Percentiles rank a stretch among this genome's conserved stretches.
Evolutionary conservation across 1,139 yeast genomes (phyloP).

Genomic region (Zygoascus hellenicus): DNA sequence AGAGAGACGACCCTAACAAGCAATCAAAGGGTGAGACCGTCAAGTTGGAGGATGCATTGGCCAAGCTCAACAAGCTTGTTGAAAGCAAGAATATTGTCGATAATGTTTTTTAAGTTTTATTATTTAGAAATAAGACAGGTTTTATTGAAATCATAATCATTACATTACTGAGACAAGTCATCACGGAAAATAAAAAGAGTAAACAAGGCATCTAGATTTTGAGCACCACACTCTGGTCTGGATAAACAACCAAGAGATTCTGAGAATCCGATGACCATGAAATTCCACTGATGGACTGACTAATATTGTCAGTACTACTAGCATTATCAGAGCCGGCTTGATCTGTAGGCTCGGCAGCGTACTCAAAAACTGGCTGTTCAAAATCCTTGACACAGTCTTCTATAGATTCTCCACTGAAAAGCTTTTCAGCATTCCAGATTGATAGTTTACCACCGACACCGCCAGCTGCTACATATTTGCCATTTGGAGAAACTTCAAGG

Average conservation of each 20-base stretch:
- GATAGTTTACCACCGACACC: conserved; percentile 55
- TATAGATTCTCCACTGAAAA: conserved; percentile 3
- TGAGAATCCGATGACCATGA: conserved; percentile 26
- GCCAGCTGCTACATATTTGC: conserved; percentile 51
- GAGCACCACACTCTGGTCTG: conserved; percentile 9
- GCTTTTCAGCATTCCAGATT: conserved; percentile 44
- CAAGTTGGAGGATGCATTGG: conserved; percentile 60
- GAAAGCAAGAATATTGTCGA: conserved; percentile 20
- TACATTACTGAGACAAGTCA: neutral
- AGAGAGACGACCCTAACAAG: conserved; percentile 80
- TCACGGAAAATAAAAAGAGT: neutral
- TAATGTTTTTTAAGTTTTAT: conserved; percentile 18
- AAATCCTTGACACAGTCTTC: conserved; percentile 4
- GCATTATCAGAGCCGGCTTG: conserved; percentile 9
- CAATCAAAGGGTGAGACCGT: conserved; percentile 88
- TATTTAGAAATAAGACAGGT: neutral
- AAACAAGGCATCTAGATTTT: conserved; percentile 4
- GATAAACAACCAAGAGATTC: conserved; percentile 24
- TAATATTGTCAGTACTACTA: conserved; percentile 2
- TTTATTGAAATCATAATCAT: conserved; percentile 4
- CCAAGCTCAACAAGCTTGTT: conserved; percentile 46
- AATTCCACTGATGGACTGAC: conserved; percentile 19
- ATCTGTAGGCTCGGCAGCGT: conserved; percentile 10
- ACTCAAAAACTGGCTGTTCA: conserved; percentile 14
- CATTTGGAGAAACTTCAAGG: conserved; percentile 48